Evolutionary conservation across 768 basidiomycete species (phyloP).

Genomic region (Rhizopogon salebrosus): DNA sequence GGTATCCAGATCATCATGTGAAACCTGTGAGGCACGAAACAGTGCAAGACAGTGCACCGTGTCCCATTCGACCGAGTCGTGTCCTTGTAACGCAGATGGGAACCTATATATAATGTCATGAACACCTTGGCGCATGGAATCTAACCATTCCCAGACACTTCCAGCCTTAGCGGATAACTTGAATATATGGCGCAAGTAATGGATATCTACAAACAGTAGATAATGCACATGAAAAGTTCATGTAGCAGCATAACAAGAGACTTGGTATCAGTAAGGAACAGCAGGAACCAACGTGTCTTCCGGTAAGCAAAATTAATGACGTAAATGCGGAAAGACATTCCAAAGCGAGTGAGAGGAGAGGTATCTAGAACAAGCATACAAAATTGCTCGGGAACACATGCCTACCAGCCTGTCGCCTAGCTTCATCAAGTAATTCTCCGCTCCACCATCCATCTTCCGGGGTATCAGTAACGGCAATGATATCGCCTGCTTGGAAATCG

Average conservation of each 20-base stretch:
- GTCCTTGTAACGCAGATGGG: too few species aligned
- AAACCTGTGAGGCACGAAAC: too few species aligned
- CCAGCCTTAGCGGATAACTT: too few species aligned
- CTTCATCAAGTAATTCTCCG: slow-evolving; percentile 79
- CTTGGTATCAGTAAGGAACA: neutral
- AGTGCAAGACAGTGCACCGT: too few species aligned
- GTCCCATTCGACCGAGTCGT: too few species aligned
- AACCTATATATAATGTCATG: too few species aligned
- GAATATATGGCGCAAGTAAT: too few species aligned
- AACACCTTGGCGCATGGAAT: too few species aligned
- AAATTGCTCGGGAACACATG: slow-evolving; percentile 89
- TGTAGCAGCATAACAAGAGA: neutral
- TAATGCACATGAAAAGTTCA: neutral
- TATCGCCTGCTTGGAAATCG: slow-evolving; percentile 91
- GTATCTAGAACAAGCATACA: slow-evolving; percentile 66
- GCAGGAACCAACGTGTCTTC: neutral
- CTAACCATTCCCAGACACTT: too few species aligned
- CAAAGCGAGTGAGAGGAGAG: neutral
- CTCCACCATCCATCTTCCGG: slow-evolving; percentile 99
- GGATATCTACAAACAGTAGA: neutral
- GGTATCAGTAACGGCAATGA: slow-evolving; percentile 91
- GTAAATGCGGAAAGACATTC: neutral
- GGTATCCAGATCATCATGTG: too few species aligned
- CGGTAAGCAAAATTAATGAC: neutral
- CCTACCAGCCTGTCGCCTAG: slow-evolving; percentile 61